Base-by-base conservation (phyloP, 2,329 filamentous ascomycete genomes). In the Cadophora luteo-olivacea region DNA sequence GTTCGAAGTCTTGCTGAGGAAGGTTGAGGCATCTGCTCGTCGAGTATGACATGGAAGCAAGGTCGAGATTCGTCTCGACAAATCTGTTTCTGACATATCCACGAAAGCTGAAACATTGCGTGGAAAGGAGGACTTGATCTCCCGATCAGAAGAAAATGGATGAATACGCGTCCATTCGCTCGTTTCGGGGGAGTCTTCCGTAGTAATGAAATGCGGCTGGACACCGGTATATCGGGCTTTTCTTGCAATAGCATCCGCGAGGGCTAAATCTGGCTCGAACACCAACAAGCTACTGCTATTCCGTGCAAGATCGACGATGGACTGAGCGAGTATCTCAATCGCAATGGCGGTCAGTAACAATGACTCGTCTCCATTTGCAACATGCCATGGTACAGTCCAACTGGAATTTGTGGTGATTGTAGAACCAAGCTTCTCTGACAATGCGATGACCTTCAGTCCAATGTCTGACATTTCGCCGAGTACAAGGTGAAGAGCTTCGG, bases 331-430 rank as follows among this genome's bases (percentile, higher is more conserved):
- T 0, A 68, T 48, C 19, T 65, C 67, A 0, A 48, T 36, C 29
- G 57, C 57, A 25, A 68, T 58, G 11, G 67, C 63, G 6, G 51
- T 55, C 8, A 68, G 33, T 14, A 65, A 16, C 1, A 49, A n/a
- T 16, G 49, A 3, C 22, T 65, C 67, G 9, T 68, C 62, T 55
- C 67, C 57, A 29, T 19, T 4, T 3, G 9, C 11, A 7, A 68
- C 33, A 16, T 19, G 32, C 67, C 67, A 68, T 29, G 67, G 67
- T 12, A 68, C 11, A 14, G 11, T 57, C 67, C 62, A 68, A n/a
- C 32, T 55, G 14, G 19, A 25, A 1, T 49, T 22, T 9, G 55
- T 65, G 1, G 19, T n/a, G 57, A 68, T 36, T 1, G 49, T 51
- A 6, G 62, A 62, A 32, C 57, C 52, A 33, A 65, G 22, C 19